Conservation (phyloP, 352 stramenopile genomes). For the Aphanomyces cochlioides region DNA sequence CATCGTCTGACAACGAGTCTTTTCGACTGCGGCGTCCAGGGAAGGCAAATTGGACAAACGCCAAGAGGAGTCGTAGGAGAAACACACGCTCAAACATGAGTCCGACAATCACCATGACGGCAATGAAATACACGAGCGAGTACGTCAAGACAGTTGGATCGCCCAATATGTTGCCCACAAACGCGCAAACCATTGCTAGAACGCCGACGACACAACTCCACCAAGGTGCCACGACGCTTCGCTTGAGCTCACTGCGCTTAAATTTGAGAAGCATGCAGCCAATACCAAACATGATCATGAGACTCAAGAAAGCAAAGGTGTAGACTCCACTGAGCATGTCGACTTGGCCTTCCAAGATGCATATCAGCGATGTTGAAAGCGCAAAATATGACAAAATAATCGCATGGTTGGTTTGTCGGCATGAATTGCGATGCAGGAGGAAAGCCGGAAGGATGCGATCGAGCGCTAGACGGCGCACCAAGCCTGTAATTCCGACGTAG, state of each 20-base stretch:
- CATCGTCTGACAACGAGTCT: neutral
- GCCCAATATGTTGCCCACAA: constrained; percentile 29
- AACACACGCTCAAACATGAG: constrained; percentile 31
- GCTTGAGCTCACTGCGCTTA: constrained; percentile 47
- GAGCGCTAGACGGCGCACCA: constrained; percentile 50
- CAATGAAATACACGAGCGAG: constrained; percentile 29
- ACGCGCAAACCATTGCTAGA: constrained; percentile 22
- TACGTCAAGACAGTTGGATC: constrained; percentile 29
- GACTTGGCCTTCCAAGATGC: constrained; percentile 47
- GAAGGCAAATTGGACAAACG: constrained; percentile 1
- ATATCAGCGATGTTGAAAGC: constrained; percentile 38
- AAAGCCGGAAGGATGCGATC: constrained; percentile 36
- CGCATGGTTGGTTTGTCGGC: constrained; percentile 40
- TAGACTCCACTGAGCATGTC: constrained; percentile 54
- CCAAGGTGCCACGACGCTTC: constrained; percentile 39
- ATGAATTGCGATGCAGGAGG: constrained; percentile 36
- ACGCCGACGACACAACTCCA: constrained; percentile 30
- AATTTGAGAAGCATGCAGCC: constrained; percentile 62
- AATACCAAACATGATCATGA: constrained; percentile 63
- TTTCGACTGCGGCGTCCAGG: neutral
- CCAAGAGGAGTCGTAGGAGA: constrained; percentile 18
- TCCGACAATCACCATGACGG: constrained; percentile 15
- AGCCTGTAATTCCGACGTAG: constrained; percentile 62
- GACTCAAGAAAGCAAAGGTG: constrained; percentile 52
- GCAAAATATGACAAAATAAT: constrained; percentile 45